A percentile compares a stretch with the other conserved stretches of the same genome.
These are phyloP conservation scores for Podaxis carcinomalis DNA, from an alignment of 768 basidiomycete genomes.

Conservation along the genomic window DNA sequence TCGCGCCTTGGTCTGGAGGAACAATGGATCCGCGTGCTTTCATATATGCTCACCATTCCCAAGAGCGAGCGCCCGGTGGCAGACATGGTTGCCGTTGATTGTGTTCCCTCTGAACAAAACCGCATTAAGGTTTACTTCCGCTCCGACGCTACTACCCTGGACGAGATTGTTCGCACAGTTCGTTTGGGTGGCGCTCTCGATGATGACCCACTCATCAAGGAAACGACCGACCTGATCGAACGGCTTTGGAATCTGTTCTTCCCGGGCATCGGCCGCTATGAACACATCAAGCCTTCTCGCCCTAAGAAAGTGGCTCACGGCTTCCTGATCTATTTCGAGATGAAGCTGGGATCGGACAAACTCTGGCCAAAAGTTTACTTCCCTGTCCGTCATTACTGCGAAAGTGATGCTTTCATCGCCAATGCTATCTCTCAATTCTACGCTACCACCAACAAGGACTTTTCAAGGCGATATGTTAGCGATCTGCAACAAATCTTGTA, in stretches of 20 bases:
- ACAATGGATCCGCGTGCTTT: constrained; percentile 11
- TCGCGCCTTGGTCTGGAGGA: constrained; percentile 6
- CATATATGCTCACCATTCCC: constrained; percentile 12
- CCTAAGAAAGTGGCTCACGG: constrained; percentile 10
- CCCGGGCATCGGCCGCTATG: constrained; percentile 12
- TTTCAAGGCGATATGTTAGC: constrained; percentile 8
- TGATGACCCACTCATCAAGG: constrained; percentile 10
- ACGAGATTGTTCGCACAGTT: constrained; percentile 10
- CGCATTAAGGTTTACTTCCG: constrained; percentile 17
- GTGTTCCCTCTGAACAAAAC: constrained; percentile 13
- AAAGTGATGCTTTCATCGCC: constrained; percentile 15
- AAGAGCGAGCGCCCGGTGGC: constrained; percentile 1
- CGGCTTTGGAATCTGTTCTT: constrained; percentile 14
- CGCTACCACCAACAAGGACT: constrained; percentile 7
- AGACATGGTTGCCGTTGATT: constrained; percentile 17
- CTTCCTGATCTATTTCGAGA: constrained; percentile 16
- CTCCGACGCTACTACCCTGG: constrained; percentile 12
- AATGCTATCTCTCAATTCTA: constrained; percentile 13
- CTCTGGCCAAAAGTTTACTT: constrained; percentile 17
- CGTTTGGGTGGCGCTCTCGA: constrained; percentile 14
- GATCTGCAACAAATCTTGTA: constrained; percentile 14
- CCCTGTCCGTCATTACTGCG: constrained; percentile 17
- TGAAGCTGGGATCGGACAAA: constrained; percentile 7
- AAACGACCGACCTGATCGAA: constrained; percentile 12
- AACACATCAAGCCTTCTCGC: constrained; percentile 8